Percentiles rank a stretch among this genome's conserved stretches.
Evolutionary conservation across 345 rosid species (phyloP).

Genomic region (Leavenworthia alabamica): DNA sequence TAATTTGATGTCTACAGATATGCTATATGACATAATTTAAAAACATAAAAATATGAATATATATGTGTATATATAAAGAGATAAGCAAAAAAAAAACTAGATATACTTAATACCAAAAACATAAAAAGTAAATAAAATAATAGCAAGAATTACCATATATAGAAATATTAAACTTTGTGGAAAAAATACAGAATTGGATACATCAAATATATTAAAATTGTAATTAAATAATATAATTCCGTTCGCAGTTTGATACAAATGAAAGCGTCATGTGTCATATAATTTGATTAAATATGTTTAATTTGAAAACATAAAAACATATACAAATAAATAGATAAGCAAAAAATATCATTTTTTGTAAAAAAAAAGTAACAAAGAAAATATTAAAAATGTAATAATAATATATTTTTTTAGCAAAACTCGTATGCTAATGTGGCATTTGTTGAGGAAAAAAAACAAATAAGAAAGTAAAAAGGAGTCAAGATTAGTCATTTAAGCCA

Average conservation of each 20-base stretch:
- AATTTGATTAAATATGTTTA: too few species aligned
- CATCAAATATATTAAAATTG: neutral
- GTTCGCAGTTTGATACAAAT: too few species aligned
- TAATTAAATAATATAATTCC: neutral
- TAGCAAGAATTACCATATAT: neutral
- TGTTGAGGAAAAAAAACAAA: neutral
- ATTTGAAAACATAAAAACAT: too few species aligned
- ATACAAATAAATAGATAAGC: too few species aligned
- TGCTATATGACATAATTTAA: neutral
- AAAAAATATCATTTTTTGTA: too few species aligned
- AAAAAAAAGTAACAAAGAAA: too few species aligned
- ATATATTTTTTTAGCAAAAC: neutral
- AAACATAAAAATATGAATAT: too few species aligned
- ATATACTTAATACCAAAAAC: neutral
- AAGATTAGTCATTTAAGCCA: constrained; percentile 28
- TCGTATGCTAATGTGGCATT: neutral
- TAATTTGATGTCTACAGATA: neutral
- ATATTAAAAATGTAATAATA: too few species aligned
- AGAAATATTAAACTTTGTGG: neutral
- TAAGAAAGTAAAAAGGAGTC: constrained; percentile 14
- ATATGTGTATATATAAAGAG: neutral
- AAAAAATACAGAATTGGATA: neutral
- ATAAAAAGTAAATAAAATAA: neutral
- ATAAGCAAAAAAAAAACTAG: neutral
- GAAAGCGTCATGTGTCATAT: too few species aligned